Evolutionary conservation across 176 grass and related monocot species (phyloP), one percentile per base, ranked within the genome.

Genomic region (Eleusine indica): DNA sequence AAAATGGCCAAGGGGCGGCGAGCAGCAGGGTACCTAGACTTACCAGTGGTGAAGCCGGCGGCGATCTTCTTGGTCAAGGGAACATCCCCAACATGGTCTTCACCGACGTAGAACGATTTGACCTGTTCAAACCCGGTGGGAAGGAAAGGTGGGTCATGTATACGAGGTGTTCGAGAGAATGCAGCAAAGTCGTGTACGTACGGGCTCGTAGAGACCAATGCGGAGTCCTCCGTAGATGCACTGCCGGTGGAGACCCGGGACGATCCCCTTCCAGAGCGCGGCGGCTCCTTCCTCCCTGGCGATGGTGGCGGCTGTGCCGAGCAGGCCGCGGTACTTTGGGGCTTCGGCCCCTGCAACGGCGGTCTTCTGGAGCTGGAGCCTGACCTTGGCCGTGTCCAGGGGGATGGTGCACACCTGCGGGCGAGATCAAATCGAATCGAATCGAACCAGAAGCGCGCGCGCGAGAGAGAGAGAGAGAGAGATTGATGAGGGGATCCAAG

Each of bases 291-390:
- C 91, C 87, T 98, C 93, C 77, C 87, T 85, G 6, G 89, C 89
- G 51, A 98, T 98, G 76, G 96, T 95, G 82, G 89, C 81, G 38
- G 94, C 89, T 1, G 96, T 98, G 74, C 96, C 91, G 3, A 95
- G 91, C 44, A 95, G 82, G 65, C 93, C 93, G 15, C 89, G 86
- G 83, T 98, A 98, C 83, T 95, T 98, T 73, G 87, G 93, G 18
- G 82, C 53, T 21, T 40, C 39, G 17, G 52, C 75, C 74, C 71
- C 14, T 35, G 35, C 7, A 2, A 32, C 72, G 38, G 21, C 79
- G 21, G 82, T 94, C 89, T 95, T 98, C 87, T 98, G 96, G 17
- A 98, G 80, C 91, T 98, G 93, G 38, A 98, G 96, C 83, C 96
- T 84, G 47, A 98, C 96, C 87, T 98, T 98, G 60, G 96, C 96